Conservation (phyloP, 2,329 filamentous ascomycete genomes). For the Neofusicoccum parvum region DNA sequence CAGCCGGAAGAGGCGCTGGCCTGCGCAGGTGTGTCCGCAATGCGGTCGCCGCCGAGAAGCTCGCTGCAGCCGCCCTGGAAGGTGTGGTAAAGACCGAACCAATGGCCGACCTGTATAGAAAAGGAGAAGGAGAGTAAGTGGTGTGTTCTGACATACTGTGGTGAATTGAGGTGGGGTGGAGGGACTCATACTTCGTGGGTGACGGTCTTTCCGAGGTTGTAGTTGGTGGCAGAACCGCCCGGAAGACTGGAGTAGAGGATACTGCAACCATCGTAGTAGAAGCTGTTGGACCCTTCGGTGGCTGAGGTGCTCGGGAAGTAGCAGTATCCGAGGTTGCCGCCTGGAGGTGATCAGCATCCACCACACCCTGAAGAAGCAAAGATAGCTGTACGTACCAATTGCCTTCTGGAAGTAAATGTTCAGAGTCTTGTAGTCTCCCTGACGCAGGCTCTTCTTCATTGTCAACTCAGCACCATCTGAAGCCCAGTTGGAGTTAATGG, state of each 20-base stretch:
- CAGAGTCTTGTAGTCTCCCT: constrained; percentile 56
- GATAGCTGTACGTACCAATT: constrained; percentile 18
- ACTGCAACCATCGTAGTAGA: constrained; percentile 33
- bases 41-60: not conserved
- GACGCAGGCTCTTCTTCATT: constrained; percentile 57
- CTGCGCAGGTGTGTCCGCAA: constrained; percentile 29
- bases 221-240: constrained; percentile 35
- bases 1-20: constrained; percentile 28
- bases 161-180: too few relatives aligned
- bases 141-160: not conserved
- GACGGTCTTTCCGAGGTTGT: constrained; percentile 50
- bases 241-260: not conserved
- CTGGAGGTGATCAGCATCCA: too few relatives aligned
- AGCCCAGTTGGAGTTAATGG: constrained; percentile 59
- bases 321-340: constrained; percentile 47
- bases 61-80: constrained; percentile 51
- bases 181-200: constrained; percentile 38
- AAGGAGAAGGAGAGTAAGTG: not conserved
- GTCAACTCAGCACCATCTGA: constrained; percentile 43
- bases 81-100: constrained; percentile 50
- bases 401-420: constrained; percentile 65
- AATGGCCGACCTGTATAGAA: constrained; percentile 46
- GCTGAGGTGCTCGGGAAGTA: not conserved
- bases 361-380: too few relatives aligned
- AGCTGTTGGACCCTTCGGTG: not conserved